These are phyloP conservation scores for Serendipita sp. DNA, from an alignment of 768 basidiomycete species.

Conservation along the genomic window DNA sequence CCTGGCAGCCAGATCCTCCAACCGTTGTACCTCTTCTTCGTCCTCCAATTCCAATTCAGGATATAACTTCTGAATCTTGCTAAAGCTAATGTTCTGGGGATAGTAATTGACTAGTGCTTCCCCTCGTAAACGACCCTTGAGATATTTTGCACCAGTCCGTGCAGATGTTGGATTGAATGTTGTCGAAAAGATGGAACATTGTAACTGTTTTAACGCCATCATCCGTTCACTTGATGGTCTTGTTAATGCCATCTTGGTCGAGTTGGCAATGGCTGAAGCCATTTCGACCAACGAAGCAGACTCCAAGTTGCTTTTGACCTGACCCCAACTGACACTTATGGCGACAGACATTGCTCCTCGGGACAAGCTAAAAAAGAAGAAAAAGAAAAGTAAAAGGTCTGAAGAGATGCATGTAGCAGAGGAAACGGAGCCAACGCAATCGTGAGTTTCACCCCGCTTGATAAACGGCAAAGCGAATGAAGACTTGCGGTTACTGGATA, in stretches of 20 bases:
- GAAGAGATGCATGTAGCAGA: background rate
- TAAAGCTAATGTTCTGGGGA: conserved; percentile 28
- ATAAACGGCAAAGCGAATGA: background rate
- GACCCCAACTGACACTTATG: background rate
- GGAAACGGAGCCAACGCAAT: background rate
- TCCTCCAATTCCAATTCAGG: conserved; percentile 47
- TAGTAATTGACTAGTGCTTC: conserved; percentile 81
- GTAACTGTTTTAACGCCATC: conserved; percentile 44
- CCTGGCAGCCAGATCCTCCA: conserved; percentile 50
- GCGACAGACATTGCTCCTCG: background rate
- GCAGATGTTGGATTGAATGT: conserved; percentile 68
- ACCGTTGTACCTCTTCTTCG: conserved; percentile 47
- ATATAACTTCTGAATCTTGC: conserved; percentile 36
- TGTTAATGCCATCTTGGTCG: background rate
- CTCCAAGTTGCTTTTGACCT: background rate
- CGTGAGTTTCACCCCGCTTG: background rate
- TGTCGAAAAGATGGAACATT: conserved; percentile 68
- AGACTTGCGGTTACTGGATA: background rate
- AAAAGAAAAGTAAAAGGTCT: background rate
- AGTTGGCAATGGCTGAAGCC: background rate
- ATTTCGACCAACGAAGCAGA: background rate
- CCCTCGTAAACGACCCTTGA: conserved; percentile 64
- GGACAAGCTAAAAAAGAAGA: background rate
- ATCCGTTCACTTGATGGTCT: conserved; percentile 23
- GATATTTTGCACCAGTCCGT: conserved; percentile 85